These are phyloP conservation scores for Immersiella caudata DNA, from an alignment of 495 filamentous ascomycete species.

Conservation along the genomic window DNA sequence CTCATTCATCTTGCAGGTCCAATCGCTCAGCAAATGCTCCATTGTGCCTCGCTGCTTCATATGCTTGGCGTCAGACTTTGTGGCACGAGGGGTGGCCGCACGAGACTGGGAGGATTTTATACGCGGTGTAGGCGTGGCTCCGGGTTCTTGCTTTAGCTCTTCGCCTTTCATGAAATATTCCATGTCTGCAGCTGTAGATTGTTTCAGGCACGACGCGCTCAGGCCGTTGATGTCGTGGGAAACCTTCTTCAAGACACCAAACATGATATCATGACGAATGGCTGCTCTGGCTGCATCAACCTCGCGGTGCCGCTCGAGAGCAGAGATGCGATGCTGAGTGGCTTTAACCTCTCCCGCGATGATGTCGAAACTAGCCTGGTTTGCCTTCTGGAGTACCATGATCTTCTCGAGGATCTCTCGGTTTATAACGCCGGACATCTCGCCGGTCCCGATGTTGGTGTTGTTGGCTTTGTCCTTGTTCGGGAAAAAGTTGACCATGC, in stretches of 20 bases:
- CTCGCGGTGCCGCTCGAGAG: conserved; percentile 17
- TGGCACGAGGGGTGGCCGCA: neutral
- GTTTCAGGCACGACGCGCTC: neutral
- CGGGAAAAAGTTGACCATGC: neutral
- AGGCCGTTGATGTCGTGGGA: conserved; percentile 12
- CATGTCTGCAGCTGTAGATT: neutral
- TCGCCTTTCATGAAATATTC: neutral
- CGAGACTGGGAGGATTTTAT: neutral
- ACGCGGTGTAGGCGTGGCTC: neutral
- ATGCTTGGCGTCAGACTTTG: conserved; percentile 5
- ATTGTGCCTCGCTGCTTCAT: conserved; percentile 22
- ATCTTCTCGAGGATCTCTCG: neutral
- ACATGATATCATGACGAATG: conserved; percentile 28
- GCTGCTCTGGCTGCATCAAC: conserved; percentile 21
- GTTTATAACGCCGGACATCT: neutral
- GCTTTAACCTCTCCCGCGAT: neutral
- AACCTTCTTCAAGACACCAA: conserved; percentile 28
- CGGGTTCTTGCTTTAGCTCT: neutral
- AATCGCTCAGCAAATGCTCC: conserved; percentile 25
- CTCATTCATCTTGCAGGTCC: conserved; percentile 25
- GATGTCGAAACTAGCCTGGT: neutral
- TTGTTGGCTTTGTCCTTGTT: neutral
- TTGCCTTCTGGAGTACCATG: neutral
- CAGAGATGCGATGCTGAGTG: conserved; percentile 17
- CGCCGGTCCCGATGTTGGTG: neutral